These are phyloP conservation scores for Alternaria sp. DNA, from an alignment of 2,329 filamentous ascomycete species.

Conservation along the genomic window DNA sequence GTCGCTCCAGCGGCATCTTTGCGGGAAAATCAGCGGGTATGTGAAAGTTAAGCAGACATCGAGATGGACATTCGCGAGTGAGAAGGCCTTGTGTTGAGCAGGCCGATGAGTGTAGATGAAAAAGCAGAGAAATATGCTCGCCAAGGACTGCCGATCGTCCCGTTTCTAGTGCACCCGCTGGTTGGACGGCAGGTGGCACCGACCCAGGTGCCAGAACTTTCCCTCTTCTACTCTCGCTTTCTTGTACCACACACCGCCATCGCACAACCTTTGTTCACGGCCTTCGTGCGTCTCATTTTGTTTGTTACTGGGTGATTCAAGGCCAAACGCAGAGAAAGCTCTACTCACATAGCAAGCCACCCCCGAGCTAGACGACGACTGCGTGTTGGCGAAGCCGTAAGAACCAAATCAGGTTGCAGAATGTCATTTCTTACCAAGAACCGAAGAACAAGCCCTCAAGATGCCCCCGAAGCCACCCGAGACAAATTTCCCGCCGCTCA, in stretches of 20 bases:
- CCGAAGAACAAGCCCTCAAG: conserved; percentile 61
- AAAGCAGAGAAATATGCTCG: background rate
- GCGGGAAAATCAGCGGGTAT: conserved; percentile 2
- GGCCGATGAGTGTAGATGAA: background rate
- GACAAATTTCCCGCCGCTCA: conserved; percentile 75
- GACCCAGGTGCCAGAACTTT: conserved; percentile 9
- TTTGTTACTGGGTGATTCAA: conserved; percentile 6
- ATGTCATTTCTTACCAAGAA: conserved; percentile 65
- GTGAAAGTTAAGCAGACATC: background rate
- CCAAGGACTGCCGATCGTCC: conserved; percentile 22
- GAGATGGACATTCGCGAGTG: background rate
- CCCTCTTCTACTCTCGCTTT: conserved; percentile 3
- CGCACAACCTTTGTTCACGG: conserved; percentile 6
- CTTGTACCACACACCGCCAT: conserved; percentile 2
- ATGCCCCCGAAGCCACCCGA: conserved; percentile 67
- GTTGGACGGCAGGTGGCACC: background rate
- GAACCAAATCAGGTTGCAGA: conserved; percentile 56
- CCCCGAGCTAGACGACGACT: conserved; percentile 17
- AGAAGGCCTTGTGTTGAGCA: background rate
- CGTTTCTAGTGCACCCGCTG: conserved; percentile 12
- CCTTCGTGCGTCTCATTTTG: background rate
- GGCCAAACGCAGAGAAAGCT: conserved; percentile 22
- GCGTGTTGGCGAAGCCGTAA: conserved; percentile 54
- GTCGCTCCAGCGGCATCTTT: conserved; percentile 1
- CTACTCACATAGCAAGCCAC: conserved; percentile 14